Conservation (phyloP, 108 stramenopile species). For the Nitzschia sp. region DNA sequence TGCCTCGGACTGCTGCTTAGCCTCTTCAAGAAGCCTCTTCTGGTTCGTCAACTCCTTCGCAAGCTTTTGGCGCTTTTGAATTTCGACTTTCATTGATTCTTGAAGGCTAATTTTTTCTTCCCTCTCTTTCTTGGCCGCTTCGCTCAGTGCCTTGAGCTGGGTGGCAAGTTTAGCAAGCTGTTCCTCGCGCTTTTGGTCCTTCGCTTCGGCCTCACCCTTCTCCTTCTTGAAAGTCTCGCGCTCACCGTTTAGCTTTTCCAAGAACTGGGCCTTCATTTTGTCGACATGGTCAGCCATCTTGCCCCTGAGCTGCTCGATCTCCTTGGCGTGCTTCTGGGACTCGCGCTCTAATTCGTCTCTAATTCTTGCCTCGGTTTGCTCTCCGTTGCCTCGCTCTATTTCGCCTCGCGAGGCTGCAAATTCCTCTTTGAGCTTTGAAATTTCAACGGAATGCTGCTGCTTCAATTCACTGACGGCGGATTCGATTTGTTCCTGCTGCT, state of each 20-base stretch:
- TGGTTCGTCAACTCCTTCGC: constrained; percentile 45
- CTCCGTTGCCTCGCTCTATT: constrained; percentile 33
- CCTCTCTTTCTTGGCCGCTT: constrained; percentile 36
- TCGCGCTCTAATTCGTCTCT: constrained; percentile 31
- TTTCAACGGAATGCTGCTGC: constrained; percentile 8
- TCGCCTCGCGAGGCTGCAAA: constrained; percentile 33
- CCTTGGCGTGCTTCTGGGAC: constrained; percentile 34
- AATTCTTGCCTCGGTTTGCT: constrained; percentile 18
- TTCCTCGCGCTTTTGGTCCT: constrained; percentile 43
- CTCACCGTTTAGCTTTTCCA: constrained; percentile 47
- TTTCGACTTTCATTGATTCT: constrained; percentile 45
- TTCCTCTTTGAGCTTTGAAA: constrained; percentile 22
- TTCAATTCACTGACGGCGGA: neutral
- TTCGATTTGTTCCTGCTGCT: constrained; percentile 6
- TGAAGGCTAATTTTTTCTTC: constrained; percentile 51
- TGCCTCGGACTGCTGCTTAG: constrained; percentile 44
- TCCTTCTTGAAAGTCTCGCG: constrained; percentile 22
- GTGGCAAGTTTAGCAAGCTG: constrained; percentile 32
- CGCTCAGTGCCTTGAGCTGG: constrained; percentile 40
- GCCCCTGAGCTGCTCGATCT: constrained; percentile 57
- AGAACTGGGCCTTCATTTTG: constrained; percentile 65
- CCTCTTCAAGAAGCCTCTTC: constrained; percentile 46
- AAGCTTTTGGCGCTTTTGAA: constrained; percentile 36
- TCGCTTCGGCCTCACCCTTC: constrained; percentile 12
- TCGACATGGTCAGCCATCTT: constrained; percentile 77